Conservation (phyloP, 2,329 filamentous ascomycete species). For the Cordyceps militaris region DNA sequence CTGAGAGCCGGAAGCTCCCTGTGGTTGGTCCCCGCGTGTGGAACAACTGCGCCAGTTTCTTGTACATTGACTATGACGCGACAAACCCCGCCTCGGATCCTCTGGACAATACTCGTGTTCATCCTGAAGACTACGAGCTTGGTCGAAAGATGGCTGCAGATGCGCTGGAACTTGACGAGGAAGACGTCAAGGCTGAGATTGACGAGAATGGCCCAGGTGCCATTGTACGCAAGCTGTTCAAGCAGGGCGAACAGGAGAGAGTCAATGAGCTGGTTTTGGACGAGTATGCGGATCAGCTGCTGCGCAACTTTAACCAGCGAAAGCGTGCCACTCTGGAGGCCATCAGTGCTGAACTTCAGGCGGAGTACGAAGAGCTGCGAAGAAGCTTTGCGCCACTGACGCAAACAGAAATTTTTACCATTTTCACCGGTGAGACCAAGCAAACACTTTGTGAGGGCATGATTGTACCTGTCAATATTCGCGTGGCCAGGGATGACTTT, state of each 20-base stretch:
- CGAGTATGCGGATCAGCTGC: constrained; percentile 92
- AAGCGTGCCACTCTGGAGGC: constrained; percentile 95
- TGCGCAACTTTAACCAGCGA: constrained; percentile 85
- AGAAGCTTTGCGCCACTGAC: constrained; percentile 66
- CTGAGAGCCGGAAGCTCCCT: constrained; percentile 67
- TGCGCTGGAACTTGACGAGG: constrained; percentile 91
- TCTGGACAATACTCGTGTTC: constrained; percentile 91
- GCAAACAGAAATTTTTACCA: constrained; percentile 82
- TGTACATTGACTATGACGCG: constrained; percentile 84
- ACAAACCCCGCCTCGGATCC: constrained; percentile 79
- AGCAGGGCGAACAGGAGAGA: constrained; percentile 86
- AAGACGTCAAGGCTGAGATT: constrained; percentile 91
- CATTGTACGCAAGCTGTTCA: constrained; percentile 90
- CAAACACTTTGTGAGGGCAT: constrained; percentile 81
- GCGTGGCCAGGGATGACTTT: constrained; percentile 84
- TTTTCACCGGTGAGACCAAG: constrained; percentile 89
- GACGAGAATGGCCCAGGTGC: constrained; percentile 85
- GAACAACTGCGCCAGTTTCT: constrained; percentile 94
- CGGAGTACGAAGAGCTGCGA: constrained; percentile 89
- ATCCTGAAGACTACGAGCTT: constrained; percentile 97
- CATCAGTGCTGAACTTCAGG: constrained; percentile 86
- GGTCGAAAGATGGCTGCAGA: constrained; percentile 98
- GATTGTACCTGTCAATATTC: constrained; percentile 85
- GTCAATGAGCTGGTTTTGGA: constrained; percentile 95
- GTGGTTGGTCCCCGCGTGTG: constrained; percentile 87